A percentile compares a stretch with the other conserved stretches of the same genome.
phyloP scores from a whole-genome alignment of 768 basidiomycete genomes.

The Amanita rimosa region DNA sequence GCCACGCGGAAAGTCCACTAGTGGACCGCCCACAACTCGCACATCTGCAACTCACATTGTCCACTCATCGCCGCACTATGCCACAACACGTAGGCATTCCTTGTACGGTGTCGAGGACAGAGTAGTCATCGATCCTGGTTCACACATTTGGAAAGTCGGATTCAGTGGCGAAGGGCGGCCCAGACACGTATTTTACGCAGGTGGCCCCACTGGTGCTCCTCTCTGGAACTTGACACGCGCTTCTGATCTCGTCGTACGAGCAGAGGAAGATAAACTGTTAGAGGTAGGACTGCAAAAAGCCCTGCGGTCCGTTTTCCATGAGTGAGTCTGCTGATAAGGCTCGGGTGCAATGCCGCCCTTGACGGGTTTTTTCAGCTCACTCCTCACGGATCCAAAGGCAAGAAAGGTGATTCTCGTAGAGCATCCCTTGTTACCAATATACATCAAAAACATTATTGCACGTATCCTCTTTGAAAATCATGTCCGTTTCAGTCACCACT shows the following conservation, averaged over 20 bases:
- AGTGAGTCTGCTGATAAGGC: constrained; percentile 38
- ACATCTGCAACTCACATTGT: constrained; percentile 32
- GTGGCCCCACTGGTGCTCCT: constrained; percentile 25
- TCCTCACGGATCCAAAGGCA: constrained; percentile 90
- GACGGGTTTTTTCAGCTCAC: constrained; percentile 34
- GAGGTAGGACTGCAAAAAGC: constrained; percentile 58
- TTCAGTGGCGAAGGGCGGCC: constrained; percentile 95
- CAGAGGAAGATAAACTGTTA: constrained; percentile 66
- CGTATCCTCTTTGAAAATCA: constrained; percentile 86
- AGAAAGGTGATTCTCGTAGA: constrained; percentile 92
- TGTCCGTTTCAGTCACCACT: constrained; percentile 27
- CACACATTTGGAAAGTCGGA: constrained; percentile 91
- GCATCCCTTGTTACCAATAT: constrained; percentile 74
- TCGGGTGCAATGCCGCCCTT: neutral
- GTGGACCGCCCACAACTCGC: constrained; percentile 37
- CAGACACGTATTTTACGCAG: constrained; percentile 71
- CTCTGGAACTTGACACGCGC: constrained; percentile 57
- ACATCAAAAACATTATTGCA: constrained; percentile 84
- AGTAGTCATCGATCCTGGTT: constrained; percentile 90
- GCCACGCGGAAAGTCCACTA: constrained; percentile 25
- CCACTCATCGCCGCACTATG: constrained; percentile 73
- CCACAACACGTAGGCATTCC: constrained; percentile 80
- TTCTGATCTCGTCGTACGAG: constrained; percentile 39
- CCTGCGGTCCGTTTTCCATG: constrained; percentile 71
- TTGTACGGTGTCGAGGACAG: constrained; percentile 96